Evolutionary conservation across 345 rosid species (phyloP), one percentile per base, ranked within the genome.

Genomic region (Salix viminalis): DNA sequence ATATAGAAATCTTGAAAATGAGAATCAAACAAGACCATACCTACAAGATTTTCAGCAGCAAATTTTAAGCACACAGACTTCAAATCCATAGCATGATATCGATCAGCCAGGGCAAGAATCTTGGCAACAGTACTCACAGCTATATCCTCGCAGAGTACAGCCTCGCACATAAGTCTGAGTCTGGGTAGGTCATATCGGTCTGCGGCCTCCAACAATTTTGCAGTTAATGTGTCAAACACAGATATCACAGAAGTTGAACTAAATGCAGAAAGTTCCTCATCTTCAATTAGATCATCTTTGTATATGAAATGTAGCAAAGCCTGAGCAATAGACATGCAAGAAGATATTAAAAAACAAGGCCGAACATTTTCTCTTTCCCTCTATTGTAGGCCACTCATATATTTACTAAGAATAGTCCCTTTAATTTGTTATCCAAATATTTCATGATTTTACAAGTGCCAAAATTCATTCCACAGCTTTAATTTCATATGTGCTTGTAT

Each of bases 21-120:
- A 24, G 68, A 75, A 76, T 36, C 75, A 48, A 79, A 79, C 37
- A 30, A 10, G 68, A 79, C 77, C 87, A 39, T 86, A 94, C 98
- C 95, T 34, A 87, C 81, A 7, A 91, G 97, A 89, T 94, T 92
- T 74, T 94, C 97, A 54, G 97, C 98, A 71, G 97, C 90, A 78
- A 94, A 94, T 85, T 89, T 92, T 70, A 94, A 85, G 85, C 97
- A 94, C 65, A 92, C 83, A 42, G 91, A 87, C 79, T 94, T 94
- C 69, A 92, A 88, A 71, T 94, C 93, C 75, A 79, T 79, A 67
- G 98, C 97, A 87, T 83, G 83, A 84, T 88, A 86, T 34, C 84
- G 88, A 79, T 94, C 97, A 26, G 97, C 97, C 46, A 91, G 92
- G 42, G 97, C 95, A 73, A 94, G 77, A 37, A 91, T 90, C 77